Base-by-base conservation (phyloP, 345 rosid species). In the Acer campestre region DNA sequence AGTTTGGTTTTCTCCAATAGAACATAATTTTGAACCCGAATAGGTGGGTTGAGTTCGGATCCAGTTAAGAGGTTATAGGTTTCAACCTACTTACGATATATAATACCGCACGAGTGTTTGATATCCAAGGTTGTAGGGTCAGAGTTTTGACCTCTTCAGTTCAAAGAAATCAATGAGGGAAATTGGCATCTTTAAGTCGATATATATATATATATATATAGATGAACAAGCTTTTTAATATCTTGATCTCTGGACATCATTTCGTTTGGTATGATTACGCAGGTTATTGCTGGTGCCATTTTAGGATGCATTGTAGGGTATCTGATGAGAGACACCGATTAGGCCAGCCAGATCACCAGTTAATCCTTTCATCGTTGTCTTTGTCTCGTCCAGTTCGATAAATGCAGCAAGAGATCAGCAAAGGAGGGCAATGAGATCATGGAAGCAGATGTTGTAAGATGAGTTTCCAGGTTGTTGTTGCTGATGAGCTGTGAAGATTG, bases 231-330 rank as follows among this genome's bases (percentile, higher is more conserved):
- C 40, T 18, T 69, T 65, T 65, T 10, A 18, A 65, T 61, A 68
- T 27, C 35, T 38, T 59, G 49, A 72, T 53, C 58, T 53, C 1
- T 53, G n/a, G 56, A 51, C 56, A 14, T 68, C 2, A 13, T 17
- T 42, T 40, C 62, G 53, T 73, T 68, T 71, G 75, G 64, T 46
- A 20, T 66, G 76, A n/a, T 69, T 72, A 59, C 38, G 38, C 93
- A 95, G 98, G 99, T 95, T 70, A 91, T 88, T 66, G 98, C 88
- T 6, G 99, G 99, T 66, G 88, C 90, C 13, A 11, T 91, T 12
- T 74, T 95, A 89, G 99, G 99, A 74, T 87, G 90, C 76, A 49
- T 92, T 40, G 95, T 93, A 38, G 97, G 90, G 0, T 91, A 81
- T 80, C 78, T 93, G 80, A 92, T 90, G 97, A 87, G 96, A 83